These are phyloP conservation scores for Entomortierella parvispora DNA, from an alignment of 192 early-diverging fungal genomes.

Conservation along the genomic window DNA sequence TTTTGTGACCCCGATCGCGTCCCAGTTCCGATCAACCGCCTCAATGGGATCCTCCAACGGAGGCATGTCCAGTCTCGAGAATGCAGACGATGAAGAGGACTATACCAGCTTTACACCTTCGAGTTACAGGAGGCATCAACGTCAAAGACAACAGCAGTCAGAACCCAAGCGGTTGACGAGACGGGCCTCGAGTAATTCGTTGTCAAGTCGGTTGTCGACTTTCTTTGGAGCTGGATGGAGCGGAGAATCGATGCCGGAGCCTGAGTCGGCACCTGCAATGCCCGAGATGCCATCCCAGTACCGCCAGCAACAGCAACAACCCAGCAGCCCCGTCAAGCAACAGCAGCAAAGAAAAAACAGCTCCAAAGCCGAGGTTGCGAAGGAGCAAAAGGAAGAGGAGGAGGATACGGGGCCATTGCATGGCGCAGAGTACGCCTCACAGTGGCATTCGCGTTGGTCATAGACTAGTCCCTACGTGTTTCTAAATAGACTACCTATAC, in stretches of 20 bases:
- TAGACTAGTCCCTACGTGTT: too few relatives aligned
- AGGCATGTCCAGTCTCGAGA: background rate
- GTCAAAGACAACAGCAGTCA: slow-evolving; percentile 1
- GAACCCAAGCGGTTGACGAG: slow-evolving; percentile 10
- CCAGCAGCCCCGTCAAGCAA: background rate
- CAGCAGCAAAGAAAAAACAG: background rate
- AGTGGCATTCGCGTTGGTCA: too few relatives aligned
- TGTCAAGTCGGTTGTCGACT: slow-evolving; percentile 40
- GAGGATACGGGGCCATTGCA: too few relatives aligned
- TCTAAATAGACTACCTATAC: too few relatives aligned
- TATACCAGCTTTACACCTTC: slow-evolving; percentile 28
- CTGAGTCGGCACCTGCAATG: background rate
- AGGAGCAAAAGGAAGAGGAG: too few relatives aligned
- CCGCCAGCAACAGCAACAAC: slow-evolving; percentile 2
- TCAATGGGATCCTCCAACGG: background rate
- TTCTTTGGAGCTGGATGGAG: slow-evolving; percentile 51
- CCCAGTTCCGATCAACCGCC: slow-evolving; percentile 28
- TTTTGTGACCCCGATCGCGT: slow-evolving; percentile 46
- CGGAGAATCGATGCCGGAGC: slow-evolving; percentile 9
- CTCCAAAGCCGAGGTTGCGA: too few relatives aligned
- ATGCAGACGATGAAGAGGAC: slow-evolving; percentile 25
- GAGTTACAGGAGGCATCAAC: slow-evolving; percentile 46
- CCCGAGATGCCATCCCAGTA: slow-evolving; percentile 10
- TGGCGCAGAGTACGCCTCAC: too few relatives aligned
- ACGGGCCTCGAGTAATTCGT: slow-evolving; percentile 21